phyloP scores from a whole-genome alignment of 164 flowering plant species.

The Santalum album region DNA sequence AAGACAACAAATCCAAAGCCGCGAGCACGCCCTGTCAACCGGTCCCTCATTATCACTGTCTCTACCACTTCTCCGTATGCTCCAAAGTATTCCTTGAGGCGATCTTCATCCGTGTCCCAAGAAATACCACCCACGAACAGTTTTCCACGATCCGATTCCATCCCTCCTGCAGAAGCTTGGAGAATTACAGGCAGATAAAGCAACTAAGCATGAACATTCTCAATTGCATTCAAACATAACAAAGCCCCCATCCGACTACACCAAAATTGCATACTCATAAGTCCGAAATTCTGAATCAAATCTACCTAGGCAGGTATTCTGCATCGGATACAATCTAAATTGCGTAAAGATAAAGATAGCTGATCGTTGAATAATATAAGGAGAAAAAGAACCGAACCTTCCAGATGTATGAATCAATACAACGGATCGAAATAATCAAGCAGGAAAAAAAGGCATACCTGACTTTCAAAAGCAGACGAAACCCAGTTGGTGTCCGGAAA shows the following conservation, averaged over 20 bases:
- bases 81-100: conserved; percentile 66
- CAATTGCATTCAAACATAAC: neutral
- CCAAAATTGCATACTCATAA: neutral
- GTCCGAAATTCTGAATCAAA: neutral
- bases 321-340: conserved; percentile 7
- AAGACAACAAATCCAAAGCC: conserved; percentile 89
- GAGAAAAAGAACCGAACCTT: neutral
- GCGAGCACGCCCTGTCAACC: conserved; percentile 80
- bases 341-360: neutral
- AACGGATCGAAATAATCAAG: conserved; percentile 17
- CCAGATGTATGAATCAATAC: neutral
- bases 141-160: conserved; percentile 89
- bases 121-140: conserved; percentile 92
- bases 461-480: conserved; percentile 20
- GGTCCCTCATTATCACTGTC: conserved; percentile 88
- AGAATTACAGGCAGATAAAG: conserved; percentile 5
- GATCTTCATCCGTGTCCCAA: conserved; percentile 84
- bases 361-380: neutral
- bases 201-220: neutral
- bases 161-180: conserved; percentile 28
- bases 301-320: no score
- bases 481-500: conserved; percentile 19
- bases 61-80: conserved; percentile 79
- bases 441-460: conserved; percentile 14
- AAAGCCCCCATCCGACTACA: neutral